A percentile compares a stretch with the other conserved stretches of the same genome.
Conservation (phyloP, 106 monocot genomes). For the Dendrobium chrysotoxum region DNA sequence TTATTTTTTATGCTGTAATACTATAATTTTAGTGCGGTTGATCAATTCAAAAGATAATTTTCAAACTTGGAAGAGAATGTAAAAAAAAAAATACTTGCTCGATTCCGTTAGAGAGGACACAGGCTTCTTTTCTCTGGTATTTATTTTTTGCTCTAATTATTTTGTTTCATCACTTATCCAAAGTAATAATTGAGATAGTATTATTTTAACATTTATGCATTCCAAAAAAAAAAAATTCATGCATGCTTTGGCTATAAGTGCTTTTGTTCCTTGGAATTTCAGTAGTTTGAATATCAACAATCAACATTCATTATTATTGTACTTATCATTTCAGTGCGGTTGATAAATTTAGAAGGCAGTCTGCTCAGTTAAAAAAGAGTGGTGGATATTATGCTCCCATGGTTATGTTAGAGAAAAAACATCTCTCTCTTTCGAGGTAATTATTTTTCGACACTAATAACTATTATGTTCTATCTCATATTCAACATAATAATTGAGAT, state of each 20-base stretch:
- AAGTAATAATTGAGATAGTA: neutral
- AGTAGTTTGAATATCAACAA: too few species aligned
- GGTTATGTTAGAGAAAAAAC: too few species aligned
- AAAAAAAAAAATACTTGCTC: slow-evolving; percentile 44
- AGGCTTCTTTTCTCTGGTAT: slow-evolving; percentile 82
- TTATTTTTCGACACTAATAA: too few species aligned
- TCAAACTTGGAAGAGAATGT: slow-evolving; percentile 78
- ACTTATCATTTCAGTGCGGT: too few species aligned
- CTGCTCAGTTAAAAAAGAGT: too few species aligned
- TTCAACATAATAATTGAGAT: too few species aligned
- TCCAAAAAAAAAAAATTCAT: neutral
- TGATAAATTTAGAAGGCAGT: too few species aligned
- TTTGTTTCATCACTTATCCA: neutral
- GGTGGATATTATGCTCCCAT: too few species aligned
- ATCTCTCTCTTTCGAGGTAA: too few species aligned
- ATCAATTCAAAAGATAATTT: slow-evolving; percentile 85
- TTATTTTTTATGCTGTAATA: neutral
- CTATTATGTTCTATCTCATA: too few species aligned
- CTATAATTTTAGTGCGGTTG: slow-evolving; percentile 56
- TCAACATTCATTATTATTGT: too few species aligned
- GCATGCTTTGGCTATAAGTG: neutral
- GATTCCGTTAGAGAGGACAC: slow-evolving; percentile 63
- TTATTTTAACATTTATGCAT: neutral
- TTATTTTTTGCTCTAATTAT: neutral
- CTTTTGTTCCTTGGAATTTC: neutral